Evolutionary conservation across 2,329 filamentous ascomycete species (phyloP).

Genomic region (Teratosphaeria epicoccoides): DNA sequence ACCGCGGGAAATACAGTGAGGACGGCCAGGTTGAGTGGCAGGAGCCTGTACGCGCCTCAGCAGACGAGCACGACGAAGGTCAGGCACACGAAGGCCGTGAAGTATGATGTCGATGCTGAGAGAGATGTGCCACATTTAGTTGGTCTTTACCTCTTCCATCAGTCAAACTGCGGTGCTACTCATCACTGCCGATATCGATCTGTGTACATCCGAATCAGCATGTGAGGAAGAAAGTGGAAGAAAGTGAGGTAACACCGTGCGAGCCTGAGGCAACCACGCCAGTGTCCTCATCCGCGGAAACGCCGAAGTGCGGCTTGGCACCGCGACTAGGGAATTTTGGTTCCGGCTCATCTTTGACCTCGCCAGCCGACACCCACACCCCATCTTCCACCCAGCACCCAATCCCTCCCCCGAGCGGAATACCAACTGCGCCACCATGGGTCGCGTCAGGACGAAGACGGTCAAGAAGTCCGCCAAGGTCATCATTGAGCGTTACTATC

Average conservation of each 20-base stretch:
- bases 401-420: not conserved
- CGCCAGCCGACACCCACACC: not conserved
- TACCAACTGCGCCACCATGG: conserved; percentile 36
- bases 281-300: not conserved
- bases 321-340: not conserved
- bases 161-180: not conserved
- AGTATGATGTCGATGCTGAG: not conserved
- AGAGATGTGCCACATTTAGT: no score
- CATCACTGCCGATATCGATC: not conserved
- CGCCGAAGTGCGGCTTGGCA: no score
- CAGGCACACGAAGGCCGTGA: no score
- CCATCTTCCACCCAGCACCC: not conserved
- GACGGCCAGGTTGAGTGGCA: no score
- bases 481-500: conserved; percentile 95
- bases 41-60: no score
- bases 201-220: not conserved
- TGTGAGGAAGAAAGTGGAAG: no score
- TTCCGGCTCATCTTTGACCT: not conserved
- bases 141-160: no score
- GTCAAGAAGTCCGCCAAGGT: conserved; percentile 92
- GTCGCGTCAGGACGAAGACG: conserved; percentile 51
- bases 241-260: no score
- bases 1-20: no score
- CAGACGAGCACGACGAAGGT: no score
- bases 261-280: not conserved